Evolutionary conservation across 1,139 yeast species (phyloP), one percentile per base, ranked within the genome.

Genomic region (Blastobotrys malaysiensis): DNA sequence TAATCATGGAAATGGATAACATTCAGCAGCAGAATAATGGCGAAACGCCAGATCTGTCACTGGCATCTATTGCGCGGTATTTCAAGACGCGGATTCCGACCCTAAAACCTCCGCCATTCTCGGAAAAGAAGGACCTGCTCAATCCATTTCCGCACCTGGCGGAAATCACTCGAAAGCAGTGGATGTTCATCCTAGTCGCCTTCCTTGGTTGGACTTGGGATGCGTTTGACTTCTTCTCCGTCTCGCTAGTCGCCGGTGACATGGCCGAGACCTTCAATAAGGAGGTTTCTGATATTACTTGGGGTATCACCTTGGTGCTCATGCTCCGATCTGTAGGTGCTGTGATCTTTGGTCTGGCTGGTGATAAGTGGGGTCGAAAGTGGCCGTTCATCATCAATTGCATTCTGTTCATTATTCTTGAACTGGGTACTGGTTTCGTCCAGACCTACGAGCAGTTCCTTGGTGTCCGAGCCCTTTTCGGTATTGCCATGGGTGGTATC

Each of bases 151-250:
- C 83, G 0, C 80, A 79, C 26, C 70, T 83, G 36, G 67, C 67
- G 21, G 65, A 68, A 58, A 74, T 84, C 65, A 73, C 73, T 20
- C 66, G 71, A 49, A 71, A 69, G 52, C 83, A 82, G 56, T 83
- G 90, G 88, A 73, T 79, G 53, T 81, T 83, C 67, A 83, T 85
- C 64, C 57, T 75, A 26, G 74, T 83, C 48, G 90, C 89, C 2
- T 82, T 83, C 62, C 65, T 76, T 57, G 88, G 86, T 27, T 87
- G 95, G 95, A 77, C 89, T 3, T 78, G 88, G 79, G 95, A 86
- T 67, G 86, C 95, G 2, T 77, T 86, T 68, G 95, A 86, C 69
- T 87, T 84, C 69, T 87, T 86, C 68, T 76, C 85, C 27, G 86
- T 85, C 11, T 80, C 88, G 5, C 75, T 84, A 47, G 79, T 84